Base-by-base conservation (phyloP, 148 eudicot species). In the Rhododendron griersonianum region DNA sequence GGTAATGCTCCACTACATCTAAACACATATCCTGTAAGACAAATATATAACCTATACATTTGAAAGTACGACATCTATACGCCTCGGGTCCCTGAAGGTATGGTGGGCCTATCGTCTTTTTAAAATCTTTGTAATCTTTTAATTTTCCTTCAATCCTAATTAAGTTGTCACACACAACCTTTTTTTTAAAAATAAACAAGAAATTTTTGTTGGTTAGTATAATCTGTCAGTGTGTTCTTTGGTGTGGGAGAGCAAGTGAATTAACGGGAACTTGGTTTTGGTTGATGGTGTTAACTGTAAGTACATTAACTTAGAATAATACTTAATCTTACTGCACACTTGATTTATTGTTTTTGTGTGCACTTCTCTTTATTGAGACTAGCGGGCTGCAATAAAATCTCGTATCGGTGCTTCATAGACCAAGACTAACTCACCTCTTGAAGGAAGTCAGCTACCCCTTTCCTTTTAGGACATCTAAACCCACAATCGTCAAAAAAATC, bases 361-460 rank as follows among this genome's bases (percentile, higher is more conserved):
- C 71, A 23, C 30, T 59, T 19, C 4, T 51, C 71, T 65, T 65
- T n/a, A 21, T 61, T 23, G 25, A 23, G 30, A 65, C 30, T 65
- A 9, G 28, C 13, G 5, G 13, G 30, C 30, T 25, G n/a, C 30
- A 65, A 65, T 65, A 65, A 65, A 65, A 65, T 13, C 18, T 28
- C 11, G 5, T 69, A 28, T 13, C 7, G 2, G 16, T 69, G 75
- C 39, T 69, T 69, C 75, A 69, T 69, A 69, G 14, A 33, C 50
- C 65, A 13, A 44, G 67, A 4, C 48, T 30, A 47, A 77, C 71
- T 89, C 88, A 91, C 99, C 94, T 96, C 98, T 87, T 96, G 98
- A 25, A 96, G 96, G 87, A 96, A 96, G 86, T 94, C 97, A 19
- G 97, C 96, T 19, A 94, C 92, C 14, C 94, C 97, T 91, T 96